Evolutionary conservation across 2,329 filamentous ascomycete species (phyloP), one percentile per base, ranked within the genome.

Genomic region (Acrodontium crateriforme): DNA sequence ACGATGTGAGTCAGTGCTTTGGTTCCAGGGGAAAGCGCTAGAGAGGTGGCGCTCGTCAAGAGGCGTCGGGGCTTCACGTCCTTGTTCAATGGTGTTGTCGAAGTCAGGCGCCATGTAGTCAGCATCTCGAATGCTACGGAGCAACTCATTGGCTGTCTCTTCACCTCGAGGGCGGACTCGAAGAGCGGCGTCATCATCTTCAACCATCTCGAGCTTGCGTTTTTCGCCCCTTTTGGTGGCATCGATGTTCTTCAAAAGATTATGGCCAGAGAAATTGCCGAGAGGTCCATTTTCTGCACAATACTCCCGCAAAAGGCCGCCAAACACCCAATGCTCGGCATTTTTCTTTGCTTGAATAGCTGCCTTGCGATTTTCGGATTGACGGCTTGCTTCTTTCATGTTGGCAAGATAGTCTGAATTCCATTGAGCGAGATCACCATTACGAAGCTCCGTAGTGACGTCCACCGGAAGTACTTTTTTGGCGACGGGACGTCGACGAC

Each of bases 1-100:
- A 15, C 56, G 60, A 17, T 47, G 52, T 28, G 56, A 59, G 12
- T 50, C 52, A 27, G 53, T 39, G 31, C 45, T 46, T 22, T 45
- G 44, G 38, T 79, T 79, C 75, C 75, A 80, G 8, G 75, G 75
- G 63, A 79, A 72, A n/a, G 65, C 56, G 4, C 67, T 70, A 14
- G 70, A 69, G 16, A 69, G 25, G 8, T 41, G 67, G 20, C 40
- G 44, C 29, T 75, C 69, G 33, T 91, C 69, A 29, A 89, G 65
- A 6, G 70, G 67, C 1, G 69, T 65, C 1, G 63, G 68, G 1
- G 69, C 77, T 22, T 80, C 71, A 53, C 81, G 71, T 12, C 75
- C 79, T 14, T 81, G 53, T 50, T 91, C 83, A 12, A 77, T 51
- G 6, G 67, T 67, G 20, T 46, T 50, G 22, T 46, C 50, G 16